Percentiles rank a stretch among this genome's conserved stretches.
Conservation (phyloP, 805 yeast species). For the Kodamaea fukazawae region DNA sequence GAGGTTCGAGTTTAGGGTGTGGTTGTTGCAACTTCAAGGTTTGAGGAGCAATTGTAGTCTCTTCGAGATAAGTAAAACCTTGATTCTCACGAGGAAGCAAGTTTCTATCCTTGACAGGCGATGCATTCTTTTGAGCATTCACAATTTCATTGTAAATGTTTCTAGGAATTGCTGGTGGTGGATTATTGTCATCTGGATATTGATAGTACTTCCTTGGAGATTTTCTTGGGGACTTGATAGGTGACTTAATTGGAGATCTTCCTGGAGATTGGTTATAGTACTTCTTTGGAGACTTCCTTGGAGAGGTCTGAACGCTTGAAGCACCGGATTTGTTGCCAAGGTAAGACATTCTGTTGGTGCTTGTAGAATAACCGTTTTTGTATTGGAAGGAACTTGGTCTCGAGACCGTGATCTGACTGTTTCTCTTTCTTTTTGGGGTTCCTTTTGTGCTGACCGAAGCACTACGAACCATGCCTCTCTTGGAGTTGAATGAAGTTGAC, state of each 20-base stretch:
- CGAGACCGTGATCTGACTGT: conserved; percentile 35
- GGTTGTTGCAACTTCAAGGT: conserved; percentile 3
- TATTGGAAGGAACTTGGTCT: conserved; percentile 44
- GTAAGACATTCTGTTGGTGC: conserved; percentile 17
- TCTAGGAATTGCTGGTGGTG: conserved; percentile 37
- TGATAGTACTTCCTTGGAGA: conserved; percentile 23
- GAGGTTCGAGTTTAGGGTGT: conserved; percentile 6
- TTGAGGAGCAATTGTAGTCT: too few species aligned
- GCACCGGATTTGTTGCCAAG: conserved; percentile 18
- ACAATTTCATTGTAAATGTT: conserved; percentile 44
- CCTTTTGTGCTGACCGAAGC: conserved; percentile 18
- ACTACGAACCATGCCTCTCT: conserved; percentile 17
- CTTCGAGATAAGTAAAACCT: not conserved
- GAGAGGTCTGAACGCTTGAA: conserved; percentile 33
- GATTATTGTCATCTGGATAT: conserved; percentile 9
- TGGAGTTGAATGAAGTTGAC: conserved; percentile 15
- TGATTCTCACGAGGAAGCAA: conserved; percentile 7
- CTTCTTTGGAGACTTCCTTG: conserved; percentile 21
- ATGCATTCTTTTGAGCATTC: conserved; percentile 30
- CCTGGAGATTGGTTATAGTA: conserved; percentile 23
- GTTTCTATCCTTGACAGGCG: conserved; percentile 38
- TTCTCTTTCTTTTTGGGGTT: conserved; percentile 26
- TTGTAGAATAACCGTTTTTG: conserved; percentile 24
- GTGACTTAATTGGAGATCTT: conserved; percentile 27
- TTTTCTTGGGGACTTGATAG: conserved; percentile 16